A percentile compares a stretch with the other conserved stretches of the same genome.
Evolutionary conservation across 495 filamentous ascomycete species (phyloP).

Genomic region (Apiosordaria backusii): DNA sequence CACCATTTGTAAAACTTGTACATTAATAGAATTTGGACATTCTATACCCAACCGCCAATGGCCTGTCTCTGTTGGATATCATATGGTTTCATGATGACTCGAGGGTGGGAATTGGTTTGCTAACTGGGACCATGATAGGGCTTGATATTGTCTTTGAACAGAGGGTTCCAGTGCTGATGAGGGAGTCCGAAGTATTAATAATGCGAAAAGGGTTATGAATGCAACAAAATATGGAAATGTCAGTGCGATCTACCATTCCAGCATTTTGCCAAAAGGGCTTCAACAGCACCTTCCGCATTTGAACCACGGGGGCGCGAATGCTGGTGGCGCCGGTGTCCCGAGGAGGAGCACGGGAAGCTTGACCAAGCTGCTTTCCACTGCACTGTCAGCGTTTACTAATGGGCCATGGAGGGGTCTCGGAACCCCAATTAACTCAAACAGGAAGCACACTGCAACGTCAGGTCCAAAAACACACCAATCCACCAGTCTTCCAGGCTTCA

Average conservation of each 20-base stretch:
- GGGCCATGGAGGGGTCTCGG: background rate
- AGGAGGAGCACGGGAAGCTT: background rate
- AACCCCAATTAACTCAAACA: slow-evolving; percentile 1
- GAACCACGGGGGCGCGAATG: slow-evolving; percentile 1
- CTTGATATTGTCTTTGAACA: background rate
- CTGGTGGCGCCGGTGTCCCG: slow-evolving; percentile 8
- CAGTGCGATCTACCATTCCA: background rate
- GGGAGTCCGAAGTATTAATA: background rate
- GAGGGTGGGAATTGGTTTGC: too few relatives aligned
- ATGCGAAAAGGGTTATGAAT: background rate
- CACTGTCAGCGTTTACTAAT: slow-evolving; percentile 28
- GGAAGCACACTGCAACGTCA: slow-evolving; percentile 11
- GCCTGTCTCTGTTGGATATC: background rate
- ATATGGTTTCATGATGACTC: too few relatives aligned
- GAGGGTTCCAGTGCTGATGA: background rate
- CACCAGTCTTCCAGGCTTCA: background rate
- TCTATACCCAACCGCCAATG: background rate
- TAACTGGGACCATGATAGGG: too few relatives aligned
- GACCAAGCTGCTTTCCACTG: slow-evolving; percentile 1
- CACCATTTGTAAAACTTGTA: slow-evolving; percentile 27
- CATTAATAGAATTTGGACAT: slow-evolving; percentile 21
- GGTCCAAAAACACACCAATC: background rate
- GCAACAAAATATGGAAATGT: background rate
- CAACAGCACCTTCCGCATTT: background rate
- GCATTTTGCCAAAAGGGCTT: background rate